Evolutionary conservation across 345 rosid species (phyloP).

Genomic region (Populus simonii): DNA sequence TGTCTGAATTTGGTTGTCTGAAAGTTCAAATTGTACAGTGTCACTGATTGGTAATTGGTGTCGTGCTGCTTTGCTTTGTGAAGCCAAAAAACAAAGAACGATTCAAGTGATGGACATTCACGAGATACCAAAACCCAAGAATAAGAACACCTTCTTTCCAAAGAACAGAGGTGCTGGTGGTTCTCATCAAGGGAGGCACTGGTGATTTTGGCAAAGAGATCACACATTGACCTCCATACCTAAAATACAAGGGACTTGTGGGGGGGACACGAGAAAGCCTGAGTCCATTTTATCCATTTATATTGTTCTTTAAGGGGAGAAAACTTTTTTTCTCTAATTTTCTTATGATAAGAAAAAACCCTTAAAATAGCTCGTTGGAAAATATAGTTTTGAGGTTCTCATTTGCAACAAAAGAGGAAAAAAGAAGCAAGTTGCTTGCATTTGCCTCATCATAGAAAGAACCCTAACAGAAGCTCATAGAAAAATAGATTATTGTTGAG

Average conservation of each 20-base stretch:
- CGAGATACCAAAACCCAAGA: conserved; percentile 94
- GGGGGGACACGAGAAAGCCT: conserved; percentile 3
- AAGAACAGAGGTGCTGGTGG: conserved; percentile 73
- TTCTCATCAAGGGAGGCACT: conserved; percentile 93
- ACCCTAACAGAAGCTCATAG: background rate
- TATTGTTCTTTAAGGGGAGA: conserved; percentile 7
- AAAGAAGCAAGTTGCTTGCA: background rate
- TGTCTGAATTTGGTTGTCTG: background rate
- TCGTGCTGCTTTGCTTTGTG: conserved; percentile 25
- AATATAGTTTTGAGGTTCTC: background rate
- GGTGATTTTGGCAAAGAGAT: conserved; percentile 45
- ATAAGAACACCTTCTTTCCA: conserved; percentile 79
- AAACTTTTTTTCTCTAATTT: background rate
- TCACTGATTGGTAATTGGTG: conserved; percentile 15
- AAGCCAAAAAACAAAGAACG: conserved; percentile 98
- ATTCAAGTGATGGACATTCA: conserved; percentile 99
- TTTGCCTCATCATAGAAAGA: background rate
- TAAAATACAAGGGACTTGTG: background rate
- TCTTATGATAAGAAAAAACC: background rate
- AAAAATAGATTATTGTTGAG: background rate
- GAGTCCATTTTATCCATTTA: conserved; percentile 7
- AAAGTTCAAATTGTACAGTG: background rate
- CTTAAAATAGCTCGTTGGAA: background rate
- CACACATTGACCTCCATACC: background rate
- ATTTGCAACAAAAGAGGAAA: background rate